phyloP scores from a whole-genome alignment of 257 asterid species.

The Vinca minor region DNA sequence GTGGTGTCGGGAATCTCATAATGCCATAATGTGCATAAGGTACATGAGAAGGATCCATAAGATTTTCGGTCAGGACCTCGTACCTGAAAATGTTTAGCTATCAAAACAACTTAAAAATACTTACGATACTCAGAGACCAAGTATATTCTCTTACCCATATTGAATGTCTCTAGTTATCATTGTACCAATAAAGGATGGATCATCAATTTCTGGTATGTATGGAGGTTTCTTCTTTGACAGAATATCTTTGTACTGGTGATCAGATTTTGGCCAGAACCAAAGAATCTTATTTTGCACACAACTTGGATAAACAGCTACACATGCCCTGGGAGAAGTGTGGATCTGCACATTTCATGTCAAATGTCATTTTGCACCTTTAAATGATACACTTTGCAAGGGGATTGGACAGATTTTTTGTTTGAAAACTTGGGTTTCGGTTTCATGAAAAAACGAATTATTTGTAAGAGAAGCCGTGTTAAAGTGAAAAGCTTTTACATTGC shows the following conservation, averaged over 20 bases:
- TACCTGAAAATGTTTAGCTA: slow-evolving; percentile 40
- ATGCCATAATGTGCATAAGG: slow-evolving; percentile 90
- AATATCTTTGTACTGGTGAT: slow-evolving; percentile 52
- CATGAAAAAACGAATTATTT: too few species aligned
- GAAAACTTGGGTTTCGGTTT: too few species aligned
- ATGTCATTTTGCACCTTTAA: neutral
- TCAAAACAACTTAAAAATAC: slow-evolving; percentile 10
- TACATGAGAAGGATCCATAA: slow-evolving; percentile 97
- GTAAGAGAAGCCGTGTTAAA: too few species aligned
- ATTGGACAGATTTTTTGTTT: too few species aligned
- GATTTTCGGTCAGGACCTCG: slow-evolving; percentile 76
- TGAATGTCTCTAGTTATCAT: slow-evolving; percentile 66
- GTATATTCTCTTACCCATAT: slow-evolving; percentile 56
- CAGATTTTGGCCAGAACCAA: slow-evolving; percentile 93
- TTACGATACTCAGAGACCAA: too few species aligned
- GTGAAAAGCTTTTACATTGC: too few species aligned
- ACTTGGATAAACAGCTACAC: slow-evolving; percentile 77
- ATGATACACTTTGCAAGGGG: too few species aligned
- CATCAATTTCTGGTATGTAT: slow-evolving; percentile 77
- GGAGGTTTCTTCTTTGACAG: slow-evolving; percentile 57
- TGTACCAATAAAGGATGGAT: slow-evolving; percentile 48
- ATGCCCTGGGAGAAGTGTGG: slow-evolving; percentile 71
- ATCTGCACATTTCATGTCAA: slow-evolving; percentile 36
- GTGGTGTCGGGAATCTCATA: slow-evolving; percentile 41
- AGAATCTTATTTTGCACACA: slow-evolving; percentile 75